Evolutionary conservation across 2,329 filamentous ascomycete species (phyloP).

Genomic region (Ceratocystis destructans): DNA sequence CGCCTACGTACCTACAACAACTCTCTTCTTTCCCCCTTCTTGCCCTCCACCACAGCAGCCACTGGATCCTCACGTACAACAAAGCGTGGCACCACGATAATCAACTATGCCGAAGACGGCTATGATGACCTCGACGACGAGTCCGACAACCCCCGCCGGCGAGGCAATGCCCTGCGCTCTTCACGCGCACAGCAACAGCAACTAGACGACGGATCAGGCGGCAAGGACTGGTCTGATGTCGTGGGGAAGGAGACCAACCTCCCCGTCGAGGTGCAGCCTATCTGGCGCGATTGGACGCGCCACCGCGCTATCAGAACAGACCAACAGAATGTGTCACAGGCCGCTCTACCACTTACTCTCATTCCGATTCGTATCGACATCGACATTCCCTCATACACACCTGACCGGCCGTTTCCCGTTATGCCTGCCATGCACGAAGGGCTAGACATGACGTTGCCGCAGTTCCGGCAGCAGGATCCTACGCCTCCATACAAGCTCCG

Average conservation of each 20-base stretch:
- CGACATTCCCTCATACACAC: slow-evolving; percentile 68
- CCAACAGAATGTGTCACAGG: slow-evolving; percentile 48
- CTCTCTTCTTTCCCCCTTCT: slow-evolving; percentile 72
- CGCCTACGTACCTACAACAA: slow-evolving; percentile 84
- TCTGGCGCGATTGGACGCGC: slow-evolving; percentile 96
- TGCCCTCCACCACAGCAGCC: slow-evolving; percentile 54
- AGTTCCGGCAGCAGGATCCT: slow-evolving; percentile 65
- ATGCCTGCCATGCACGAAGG: slow-evolving; percentile 35
- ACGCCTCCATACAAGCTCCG: slow-evolving; percentile 79
- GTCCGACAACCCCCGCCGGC: slow-evolving; percentile 60
- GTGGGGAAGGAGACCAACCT: slow-evolving; percentile 66
- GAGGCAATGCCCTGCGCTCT: slow-evolving; percentile 72
- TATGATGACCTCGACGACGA: slow-evolving; percentile 68
- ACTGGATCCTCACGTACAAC: slow-evolving; percentile 63
- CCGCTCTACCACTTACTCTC: slow-evolving; percentile 71
- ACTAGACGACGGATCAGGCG: slow-evolving; percentile 48
- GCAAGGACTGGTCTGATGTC: slow-evolving; percentile 56
- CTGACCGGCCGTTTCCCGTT: slow-evolving; percentile 49
- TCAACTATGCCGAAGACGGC: slow-evolving; percentile 96
- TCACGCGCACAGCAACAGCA: slow-evolving; percentile 41
- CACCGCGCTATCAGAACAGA: slow-evolving; percentile 41
- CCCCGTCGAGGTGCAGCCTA: slow-evolving; percentile 74
- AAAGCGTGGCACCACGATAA: slow-evolving; percentile 88
- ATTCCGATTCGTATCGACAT: slow-evolving; percentile 95
- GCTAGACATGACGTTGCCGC: slow-evolving; percentile 58